Conservation (phyloP, 2,329 filamentous ascomycete genomes). For the Ophiostoma sp. region DNA sequence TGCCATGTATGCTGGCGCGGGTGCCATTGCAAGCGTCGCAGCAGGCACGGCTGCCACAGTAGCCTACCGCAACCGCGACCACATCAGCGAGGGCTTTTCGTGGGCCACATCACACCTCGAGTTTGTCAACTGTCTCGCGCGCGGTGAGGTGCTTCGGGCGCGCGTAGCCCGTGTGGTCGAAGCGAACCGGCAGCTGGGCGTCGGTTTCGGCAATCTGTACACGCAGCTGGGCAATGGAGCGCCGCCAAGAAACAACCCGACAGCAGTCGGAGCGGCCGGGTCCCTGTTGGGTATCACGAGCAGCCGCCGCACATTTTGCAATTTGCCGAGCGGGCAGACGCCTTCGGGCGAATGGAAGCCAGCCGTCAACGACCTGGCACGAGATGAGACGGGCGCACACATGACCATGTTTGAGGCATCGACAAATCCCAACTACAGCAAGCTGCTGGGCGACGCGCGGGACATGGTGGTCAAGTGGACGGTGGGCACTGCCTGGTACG, state of each 20-base stretch:
- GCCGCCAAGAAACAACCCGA: not conserved
- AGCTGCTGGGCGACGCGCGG: constrained; percentile 60
- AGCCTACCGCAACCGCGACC: constrained; percentile 78
- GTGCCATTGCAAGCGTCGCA: constrained; percentile 50
- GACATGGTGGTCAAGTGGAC: constrained; percentile 62
- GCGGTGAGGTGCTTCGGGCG: constrained; percentile 73
- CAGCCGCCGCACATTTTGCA: constrained; percentile 71
- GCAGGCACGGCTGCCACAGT: constrained; percentile 77
- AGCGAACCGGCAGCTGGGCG: constrained; percentile 57
- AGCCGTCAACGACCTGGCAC: constrained; percentile 71
- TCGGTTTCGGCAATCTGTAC: constrained; percentile 84
- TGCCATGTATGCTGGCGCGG: constrained; percentile 80
- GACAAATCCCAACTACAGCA: constrained; percentile 67
- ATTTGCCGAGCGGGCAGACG: constrained; percentile 54
- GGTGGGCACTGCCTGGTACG: constrained; percentile 61
- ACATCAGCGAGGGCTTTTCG: constrained; percentile 66
- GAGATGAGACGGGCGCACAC: constrained; percentile 76
- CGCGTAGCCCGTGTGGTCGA: constrained; percentile 65
- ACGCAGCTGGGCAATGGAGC: constrained; percentile 67
- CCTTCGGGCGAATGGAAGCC: constrained; percentile 56
- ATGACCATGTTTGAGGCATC: constrained; percentile 70
- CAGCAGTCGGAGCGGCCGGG: not conserved
- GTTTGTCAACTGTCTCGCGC: constrained; percentile 84
- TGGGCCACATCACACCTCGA: constrained; percentile 90
- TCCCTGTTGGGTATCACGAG: constrained; percentile 11